These are phyloP conservation scores for Botryotinia narcissicola DNA, from an alignment of 2,329 filamentous ascomycete species.

Conservation along the genomic window DNA sequence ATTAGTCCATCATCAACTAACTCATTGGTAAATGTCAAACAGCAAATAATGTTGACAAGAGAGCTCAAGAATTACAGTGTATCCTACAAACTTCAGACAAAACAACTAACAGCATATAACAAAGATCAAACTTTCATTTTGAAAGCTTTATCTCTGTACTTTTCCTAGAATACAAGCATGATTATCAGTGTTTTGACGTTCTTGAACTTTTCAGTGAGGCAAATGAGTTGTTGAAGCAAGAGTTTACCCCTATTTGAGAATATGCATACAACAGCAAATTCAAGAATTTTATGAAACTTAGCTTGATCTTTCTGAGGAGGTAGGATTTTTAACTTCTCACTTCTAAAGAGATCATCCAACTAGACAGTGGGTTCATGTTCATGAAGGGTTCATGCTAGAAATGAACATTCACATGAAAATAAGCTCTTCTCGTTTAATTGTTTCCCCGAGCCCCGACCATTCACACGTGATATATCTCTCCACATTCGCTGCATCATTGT, in stretches of 20 bases:
- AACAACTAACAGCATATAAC: not conserved
- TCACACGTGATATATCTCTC: not conserved
- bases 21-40: not conserved
- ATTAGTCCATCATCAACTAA: not conserved
- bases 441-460: not conserved
- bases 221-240: not conserved
- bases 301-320: no score
- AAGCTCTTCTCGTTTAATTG: not conserved
- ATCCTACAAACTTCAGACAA: not conserved
- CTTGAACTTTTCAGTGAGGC: not conserved
- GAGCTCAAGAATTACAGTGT: not conserved
- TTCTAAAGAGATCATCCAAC: not conserved
- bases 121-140: not conserved
- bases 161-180: not conserved
- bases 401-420: conserved; percentile 3
- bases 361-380: not conserved
- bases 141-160: not conserved
- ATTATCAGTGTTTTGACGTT: not conserved
- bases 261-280: not conserved
- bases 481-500: conserved; percentile 15
- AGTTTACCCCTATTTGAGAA: not conserved
- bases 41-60: not conserved
- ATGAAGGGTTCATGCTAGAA: not conserved
- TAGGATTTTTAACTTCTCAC: no score
- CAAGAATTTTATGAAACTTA: not conserved